Conservation (phyloP, 176 grass and related monocot genomes). For the Bolboschoenus planiculmis region DNA sequence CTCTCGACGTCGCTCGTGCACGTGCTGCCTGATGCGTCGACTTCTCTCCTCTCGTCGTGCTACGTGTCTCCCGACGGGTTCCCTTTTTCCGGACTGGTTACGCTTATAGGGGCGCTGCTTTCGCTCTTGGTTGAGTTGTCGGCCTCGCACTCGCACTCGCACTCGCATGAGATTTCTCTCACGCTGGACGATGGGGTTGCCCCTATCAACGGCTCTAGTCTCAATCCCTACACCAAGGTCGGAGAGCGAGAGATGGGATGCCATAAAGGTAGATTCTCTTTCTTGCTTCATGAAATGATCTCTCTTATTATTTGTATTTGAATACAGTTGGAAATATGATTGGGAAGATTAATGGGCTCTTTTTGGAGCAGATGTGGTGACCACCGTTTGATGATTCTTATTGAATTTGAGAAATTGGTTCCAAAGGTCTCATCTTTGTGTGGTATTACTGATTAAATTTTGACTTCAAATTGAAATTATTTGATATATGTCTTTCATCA, state of each 20-base stretch:
- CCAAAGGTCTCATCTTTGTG: neutral
- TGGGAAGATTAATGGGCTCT: neutral
- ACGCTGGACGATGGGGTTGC: constrained; percentile 36
- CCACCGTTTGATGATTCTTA: neutral
- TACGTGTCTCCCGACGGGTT: constrained; percentile 58
- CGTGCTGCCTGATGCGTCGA: constrained; percentile 90
- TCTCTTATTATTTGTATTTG: neutral
- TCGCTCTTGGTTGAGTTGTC: constrained; percentile 87
- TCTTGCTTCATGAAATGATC: neutral
- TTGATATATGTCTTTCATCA: neutral
- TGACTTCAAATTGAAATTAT: constrained; percentile 5
- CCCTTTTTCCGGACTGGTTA: constrained; percentile 82
- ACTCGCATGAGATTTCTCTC: constrained; percentile 6
- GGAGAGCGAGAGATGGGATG: constrained; percentile 48
- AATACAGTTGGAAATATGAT: neutral
- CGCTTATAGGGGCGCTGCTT: constrained; percentile 74
- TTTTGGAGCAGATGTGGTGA: neutral
- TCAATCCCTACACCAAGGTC: constrained; percentile 43
- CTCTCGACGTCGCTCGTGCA: constrained; percentile 95
- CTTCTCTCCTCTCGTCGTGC: constrained; percentile 54
- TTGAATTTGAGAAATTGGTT: neutral
- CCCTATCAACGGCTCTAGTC: neutral
- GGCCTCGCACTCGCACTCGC: constrained; percentile 38
- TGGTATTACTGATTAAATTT: constrained; percentile 8
- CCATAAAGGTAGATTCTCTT: constrained; percentile 24